Conservation (phyloP, 2,329 filamentous ascomycete genomes). For the Hymenoscyphus fraxineus region DNA sequence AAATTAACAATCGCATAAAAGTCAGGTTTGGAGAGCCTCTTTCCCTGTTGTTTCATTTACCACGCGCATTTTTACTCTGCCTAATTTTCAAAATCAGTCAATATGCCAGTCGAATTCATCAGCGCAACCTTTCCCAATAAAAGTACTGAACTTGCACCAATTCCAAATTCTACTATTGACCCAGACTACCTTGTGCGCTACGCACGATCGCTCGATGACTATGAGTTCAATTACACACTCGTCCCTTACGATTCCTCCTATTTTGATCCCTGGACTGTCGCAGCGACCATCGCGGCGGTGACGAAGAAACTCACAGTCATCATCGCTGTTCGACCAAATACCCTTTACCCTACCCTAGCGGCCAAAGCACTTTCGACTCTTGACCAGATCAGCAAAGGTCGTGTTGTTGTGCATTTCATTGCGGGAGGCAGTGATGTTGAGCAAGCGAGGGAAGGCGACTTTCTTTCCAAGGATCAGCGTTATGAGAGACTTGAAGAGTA, state of each 20-base stretch:
- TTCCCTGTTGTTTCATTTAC: not conserved
- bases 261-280: slow-evolving; percentile 56
- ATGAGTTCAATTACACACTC: slow-evolving; percentile 59
- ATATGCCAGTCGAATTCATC: slow-evolving; percentile 54
- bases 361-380: slow-evolving; percentile 59
- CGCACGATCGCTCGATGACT: slow-evolving; percentile 54
- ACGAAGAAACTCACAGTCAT: slow-evolving; percentile 60
- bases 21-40: not conserved
- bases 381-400: slow-evolving; percentile 54
- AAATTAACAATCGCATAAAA: not conserved
- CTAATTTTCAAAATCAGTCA: slow-evolving; percentile 13
- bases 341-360: slow-evolving; percentile 58
- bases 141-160: slow-evolving; percentile 52
- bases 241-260: slow-evolving; percentile 54
- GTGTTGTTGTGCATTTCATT: slow-evolving; percentile 60
- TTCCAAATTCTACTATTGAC: slow-evolving; percentile 50
- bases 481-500: slow-evolving; percentile 59
- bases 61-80: not conserved
- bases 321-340: slow-evolving; percentile 59
- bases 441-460: slow-evolving; percentile 58
- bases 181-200: slow-evolving; percentile 54
- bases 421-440: slow-evolving; percentile 58
- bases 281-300: slow-evolving; percentile 52
- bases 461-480: slow-evolving; percentile 53
- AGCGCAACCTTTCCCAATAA: slow-evolving; percentile 54